A percentile compares a stretch with the other conserved stretches of the same genome.
These are phyloP conservation scores for Ambrosia trifida DNA, from an alignment of 129 eudicot species.

Conservation along the genomic window DNA sequence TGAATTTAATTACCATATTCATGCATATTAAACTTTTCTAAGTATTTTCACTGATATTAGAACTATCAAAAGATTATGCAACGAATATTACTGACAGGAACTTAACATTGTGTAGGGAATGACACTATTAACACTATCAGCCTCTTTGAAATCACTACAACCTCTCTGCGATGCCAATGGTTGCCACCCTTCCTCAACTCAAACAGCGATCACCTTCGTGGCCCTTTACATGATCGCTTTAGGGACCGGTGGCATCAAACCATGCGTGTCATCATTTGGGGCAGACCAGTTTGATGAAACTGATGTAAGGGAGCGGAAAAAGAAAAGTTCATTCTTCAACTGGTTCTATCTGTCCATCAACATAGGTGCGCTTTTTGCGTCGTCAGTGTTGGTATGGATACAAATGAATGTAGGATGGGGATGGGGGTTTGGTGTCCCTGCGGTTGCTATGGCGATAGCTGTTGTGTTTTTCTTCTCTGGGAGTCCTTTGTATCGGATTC, in stretches of 20 bases:
- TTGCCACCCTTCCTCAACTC: constrained; percentile 56
- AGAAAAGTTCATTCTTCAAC: constrained; percentile 80
- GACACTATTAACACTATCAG: constrained; percentile 67
- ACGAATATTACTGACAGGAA: neutral
- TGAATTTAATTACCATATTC: too few relatives aligned
- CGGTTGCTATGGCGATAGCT: constrained; percentile 84
- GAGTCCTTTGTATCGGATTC: constrained; percentile 58
- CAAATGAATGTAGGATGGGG: constrained; percentile 90
- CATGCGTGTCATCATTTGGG: constrained; percentile 93
- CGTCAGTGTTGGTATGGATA: constrained; percentile 72
- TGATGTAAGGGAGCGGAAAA: constrained; percentile 54
- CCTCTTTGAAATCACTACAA: constrained; percentile 52
- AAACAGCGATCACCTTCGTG: constrained; percentile 40
- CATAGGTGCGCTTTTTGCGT: constrained; percentile 75
- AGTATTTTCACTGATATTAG: too few relatives aligned
- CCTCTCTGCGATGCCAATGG: constrained; percentile 45
- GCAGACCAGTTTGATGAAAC: constrained; percentile 92
- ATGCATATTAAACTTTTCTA: too few relatives aligned
- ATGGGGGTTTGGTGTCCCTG: constrained; percentile 87
- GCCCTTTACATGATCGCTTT: constrained; percentile 76
- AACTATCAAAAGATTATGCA: too few relatives aligned
- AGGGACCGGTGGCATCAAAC: constrained; percentile 94
- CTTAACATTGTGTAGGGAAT: constrained; percentile 58
- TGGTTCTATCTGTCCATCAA: constrained; percentile 90
- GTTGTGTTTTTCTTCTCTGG: constrained; percentile 71